Conservation (phyloP, 2,329 filamentous ascomycete species). For the Aspergillus costaricaensis region DNA sequence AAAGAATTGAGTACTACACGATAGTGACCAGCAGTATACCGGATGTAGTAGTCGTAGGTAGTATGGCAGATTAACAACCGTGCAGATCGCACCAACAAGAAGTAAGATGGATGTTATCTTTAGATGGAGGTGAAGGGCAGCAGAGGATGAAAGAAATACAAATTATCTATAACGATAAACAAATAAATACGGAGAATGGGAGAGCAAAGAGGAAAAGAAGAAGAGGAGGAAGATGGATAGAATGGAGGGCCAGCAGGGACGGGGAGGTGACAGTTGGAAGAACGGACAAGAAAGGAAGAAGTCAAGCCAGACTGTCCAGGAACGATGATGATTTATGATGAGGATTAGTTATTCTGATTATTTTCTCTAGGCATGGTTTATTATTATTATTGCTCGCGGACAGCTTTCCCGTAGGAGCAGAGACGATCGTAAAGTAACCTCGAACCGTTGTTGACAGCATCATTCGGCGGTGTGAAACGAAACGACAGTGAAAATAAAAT, state of each 20-base stretch:
- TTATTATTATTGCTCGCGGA: conserved; percentile 3
- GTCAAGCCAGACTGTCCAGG: neutral
- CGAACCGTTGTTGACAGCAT: conserved; percentile 1
- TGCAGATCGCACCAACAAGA: conserved; percentile 9
- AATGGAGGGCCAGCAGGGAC: neutral
- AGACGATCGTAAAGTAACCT: neutral
- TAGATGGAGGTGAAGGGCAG: neutral
- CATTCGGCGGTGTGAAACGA: neutral
- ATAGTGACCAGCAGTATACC: conserved; percentile 2
- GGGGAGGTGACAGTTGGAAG: neutral
- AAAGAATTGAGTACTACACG: neutral
- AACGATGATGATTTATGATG: neutral
- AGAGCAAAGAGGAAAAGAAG: neutral
- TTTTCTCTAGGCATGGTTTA: neutral
- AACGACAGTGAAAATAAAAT: conserved; percentile 3
- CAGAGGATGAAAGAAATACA: neutral
- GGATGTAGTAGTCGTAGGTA: neutral
- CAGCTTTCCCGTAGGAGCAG: neutral
- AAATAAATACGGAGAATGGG: conserved; percentile 8
- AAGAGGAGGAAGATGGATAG: neutral
- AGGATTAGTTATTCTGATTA: too few species aligned
- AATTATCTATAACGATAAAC: neutral
- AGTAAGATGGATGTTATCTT: neutral
- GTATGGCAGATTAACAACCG: neutral
- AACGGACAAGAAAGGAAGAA: neutral